Percentiles rank a stretch among this genome's conserved stretches.
phyloP scores from a whole-genome alignment of 2,329 filamentous ascomycete genomes.

The Colletotrichum sp. region DNA sequence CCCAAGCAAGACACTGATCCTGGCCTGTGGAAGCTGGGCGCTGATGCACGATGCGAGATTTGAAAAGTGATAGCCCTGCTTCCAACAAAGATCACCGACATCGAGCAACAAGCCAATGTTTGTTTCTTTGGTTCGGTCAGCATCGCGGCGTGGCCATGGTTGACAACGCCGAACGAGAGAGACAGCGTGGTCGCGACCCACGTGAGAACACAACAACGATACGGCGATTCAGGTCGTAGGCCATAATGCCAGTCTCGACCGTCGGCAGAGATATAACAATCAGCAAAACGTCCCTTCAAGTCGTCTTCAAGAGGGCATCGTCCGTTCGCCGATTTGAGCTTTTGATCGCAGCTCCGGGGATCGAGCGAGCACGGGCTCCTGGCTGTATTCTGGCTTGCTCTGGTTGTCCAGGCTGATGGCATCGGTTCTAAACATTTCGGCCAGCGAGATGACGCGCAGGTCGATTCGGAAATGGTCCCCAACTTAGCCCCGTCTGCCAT shows the following conservation, averaged over 20 bases:
- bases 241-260: neutral
- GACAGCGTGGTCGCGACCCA: neutral
- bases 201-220: neutral
- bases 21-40: neutral
- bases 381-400: neutral
- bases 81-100: neutral
- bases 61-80: neutral
- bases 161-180: neutral
- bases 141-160: neutral
- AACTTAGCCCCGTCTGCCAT: neutral
- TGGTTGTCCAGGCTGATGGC: neutral
- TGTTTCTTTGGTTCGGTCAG: neutral
- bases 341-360: slow-evolving; percentile 3
- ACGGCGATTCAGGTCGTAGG: neutral
- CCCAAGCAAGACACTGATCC: neutral
- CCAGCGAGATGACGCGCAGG: neutral
- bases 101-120: neutral
- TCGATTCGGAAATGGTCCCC: slow-evolving; percentile 1
- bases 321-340: slow-evolving; percentile 14
- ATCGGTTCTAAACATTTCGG: neutral
- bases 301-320: neutral
- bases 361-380: slow-evolving; percentile 1
- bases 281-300: neutral
- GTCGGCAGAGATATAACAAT: neutral
- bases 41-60: neutral